A percentile compares a stretch with the other conserved stretches of the same genome.
Conservation (phyloP, 2,329 filamentous ascomycete species). For the Fusarium paranaense region DNA sequence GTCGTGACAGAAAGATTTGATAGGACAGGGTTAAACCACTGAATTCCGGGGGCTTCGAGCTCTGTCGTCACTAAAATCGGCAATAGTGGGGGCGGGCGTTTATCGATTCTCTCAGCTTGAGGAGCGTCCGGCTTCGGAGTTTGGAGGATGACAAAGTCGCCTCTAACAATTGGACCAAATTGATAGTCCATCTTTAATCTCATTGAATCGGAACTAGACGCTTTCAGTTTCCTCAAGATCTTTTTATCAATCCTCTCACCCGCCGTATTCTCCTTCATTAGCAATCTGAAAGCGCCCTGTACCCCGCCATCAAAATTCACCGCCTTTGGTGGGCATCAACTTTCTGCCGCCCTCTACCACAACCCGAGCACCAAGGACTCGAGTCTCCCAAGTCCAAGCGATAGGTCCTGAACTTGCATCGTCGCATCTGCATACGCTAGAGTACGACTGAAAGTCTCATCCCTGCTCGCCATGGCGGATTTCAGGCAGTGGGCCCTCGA, state of each 20-base stretch:
- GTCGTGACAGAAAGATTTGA: constrained; percentile 20
- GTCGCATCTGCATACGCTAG: background rate
- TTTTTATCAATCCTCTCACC: background rate
- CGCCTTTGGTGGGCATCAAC: constrained; percentile 40
- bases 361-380: constrained; percentile 16
- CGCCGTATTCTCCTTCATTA: background rate
- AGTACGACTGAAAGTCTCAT: background rate
- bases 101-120: constrained; percentile 2
- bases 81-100: constrained; percentile 34
- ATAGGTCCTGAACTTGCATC: background rate
- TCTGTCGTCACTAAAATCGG: constrained; percentile 36
- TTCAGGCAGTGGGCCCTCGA: constrained; percentile 65
- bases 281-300: constrained; percentile 3
- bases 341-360: constrained; percentile 33
- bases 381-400: background rate
- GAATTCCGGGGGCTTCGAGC: constrained; percentile 12
- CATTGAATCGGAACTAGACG: background rate
- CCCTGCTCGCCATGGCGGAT: constrained; percentile 56
- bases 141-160: constrained; percentile 41
- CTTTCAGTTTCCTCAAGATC: background rate
- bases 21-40: constrained; percentile 27
- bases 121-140: constrained; percentile 43
- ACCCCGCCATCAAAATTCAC: constrained; percentile 44
- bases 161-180: constrained; percentile 38
- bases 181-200: constrained; percentile 19